Evolutionary conservation across 768 basidiomycete genomes (phyloP), one percentile per base, ranked within the genome.

Genomic region (Xerocomus potaroensis): DNA sequence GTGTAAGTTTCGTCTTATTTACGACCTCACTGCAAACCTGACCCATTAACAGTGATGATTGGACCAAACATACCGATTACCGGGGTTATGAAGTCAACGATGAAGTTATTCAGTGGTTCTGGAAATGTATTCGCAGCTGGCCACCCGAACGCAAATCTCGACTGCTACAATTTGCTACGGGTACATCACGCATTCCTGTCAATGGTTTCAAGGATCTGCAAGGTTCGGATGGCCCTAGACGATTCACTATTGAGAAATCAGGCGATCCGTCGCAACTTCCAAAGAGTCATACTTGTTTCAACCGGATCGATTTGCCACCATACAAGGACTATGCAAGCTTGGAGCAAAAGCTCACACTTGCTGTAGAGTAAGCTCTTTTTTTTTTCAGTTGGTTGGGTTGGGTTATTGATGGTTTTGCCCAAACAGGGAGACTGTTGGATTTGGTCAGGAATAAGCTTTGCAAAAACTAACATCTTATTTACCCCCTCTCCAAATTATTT

Each of bases 81-180:
- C 86, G 95, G 54, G 95, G 92, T 14, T 95, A 94, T 62, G 90
- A 93, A 69, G 83, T 91, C 69, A 88, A 86, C 59, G 92, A 95
- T 62, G 91, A 95, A 61, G 90, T 94, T 39, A 94, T 99, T 47
- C 92, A 97, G 63, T 99, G 96, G 96, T 99, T 99, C 85, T 99
- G 96, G 96, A 92, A 97, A 72, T 93, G 91, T 59, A 91, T 99
- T 36, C 87, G 91, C 56, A 83, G 86, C 58, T 99, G 96, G 96
- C 95, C 96, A 10, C 84, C 95, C 1, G 96, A 99, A 73, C 86
- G 94, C 69, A 99, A 99, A 73, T 93, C 91, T 12, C 89, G 95
- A 26, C 69, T 97, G 42, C 72, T 98, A 44, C 95, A 98, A 68
- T 99, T 99, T 64, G 92, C 94, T 7, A 97, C 94, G 18, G 94